Evolutionary conservation across 116 monocot species (phyloP).

Genomic region (Iris pallida): DNA sequence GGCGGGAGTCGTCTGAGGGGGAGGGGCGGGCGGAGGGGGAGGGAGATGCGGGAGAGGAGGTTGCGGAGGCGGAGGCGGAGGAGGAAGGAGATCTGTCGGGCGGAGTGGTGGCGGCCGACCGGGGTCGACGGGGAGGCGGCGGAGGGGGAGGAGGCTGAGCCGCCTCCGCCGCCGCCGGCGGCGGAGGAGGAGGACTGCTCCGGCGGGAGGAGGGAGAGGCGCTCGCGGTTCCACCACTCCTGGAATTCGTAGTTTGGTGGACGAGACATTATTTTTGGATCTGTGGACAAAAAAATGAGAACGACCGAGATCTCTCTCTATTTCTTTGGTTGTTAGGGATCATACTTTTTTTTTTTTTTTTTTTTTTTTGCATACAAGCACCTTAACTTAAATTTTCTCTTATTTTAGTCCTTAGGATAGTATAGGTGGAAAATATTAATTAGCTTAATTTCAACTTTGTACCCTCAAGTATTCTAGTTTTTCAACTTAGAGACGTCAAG

Average conservation of each 20-base stretch:
- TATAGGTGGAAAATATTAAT: too few species aligned
- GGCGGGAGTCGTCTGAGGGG: conserved; percentile 18
- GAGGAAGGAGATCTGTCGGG: conserved; percentile 25
- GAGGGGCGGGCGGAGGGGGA: conserved; percentile 12
- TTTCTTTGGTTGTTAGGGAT: neutral
- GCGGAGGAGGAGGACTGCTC: neutral
- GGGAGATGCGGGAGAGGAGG: conserved; percentile 11
- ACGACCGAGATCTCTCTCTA: neutral
- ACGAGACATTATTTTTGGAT: conserved; percentile 21
- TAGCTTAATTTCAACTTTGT: too few species aligned
- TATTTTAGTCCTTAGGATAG: too few species aligned
- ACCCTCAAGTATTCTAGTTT: too few species aligned
- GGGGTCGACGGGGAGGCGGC: conserved; percentile 1
- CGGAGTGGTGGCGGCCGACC: conserved; percentile 8
- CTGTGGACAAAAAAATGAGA: too few species aligned
- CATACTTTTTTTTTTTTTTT: neutral
- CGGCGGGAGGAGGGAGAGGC: conserved; percentile 10
- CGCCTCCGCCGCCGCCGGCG: too few species aligned
- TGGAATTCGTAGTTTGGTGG: conserved; percentile 56
- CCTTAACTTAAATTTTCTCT: too few species aligned
- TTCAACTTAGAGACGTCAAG: too few species aligned
- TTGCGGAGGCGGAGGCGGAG: conserved; percentile 3
- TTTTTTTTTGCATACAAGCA: neutral
- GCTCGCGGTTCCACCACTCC: conserved; percentile 64
- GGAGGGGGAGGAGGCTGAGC: neutral